Conservation (phyloP, 1,284 basidiomycete species). For the Lentinula novae-zelandiae region DNA sequence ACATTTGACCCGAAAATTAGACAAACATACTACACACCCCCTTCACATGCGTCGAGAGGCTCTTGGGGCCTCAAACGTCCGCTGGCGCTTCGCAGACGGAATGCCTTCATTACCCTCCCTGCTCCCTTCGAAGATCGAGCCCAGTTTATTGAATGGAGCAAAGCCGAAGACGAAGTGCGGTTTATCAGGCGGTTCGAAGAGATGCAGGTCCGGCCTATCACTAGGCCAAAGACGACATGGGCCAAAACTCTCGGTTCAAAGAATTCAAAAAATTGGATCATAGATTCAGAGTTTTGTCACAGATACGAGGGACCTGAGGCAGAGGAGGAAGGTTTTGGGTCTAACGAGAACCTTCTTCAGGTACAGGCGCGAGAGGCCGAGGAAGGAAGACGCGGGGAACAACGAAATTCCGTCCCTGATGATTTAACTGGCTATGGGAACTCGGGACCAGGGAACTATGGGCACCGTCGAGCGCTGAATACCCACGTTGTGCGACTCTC, state of each 20-base stretch:
- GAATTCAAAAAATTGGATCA: constrained; percentile 29
- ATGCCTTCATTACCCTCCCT: constrained; percentile 56
- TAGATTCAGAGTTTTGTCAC: constrained; percentile 48
- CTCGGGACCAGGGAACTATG: constrained; percentile 25
- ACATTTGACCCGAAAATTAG: constrained; percentile 69
- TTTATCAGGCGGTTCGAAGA: constrained; percentile 67
- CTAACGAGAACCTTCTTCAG: neutral
- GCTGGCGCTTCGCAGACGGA: constrained; percentile 57
- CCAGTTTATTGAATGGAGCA: constrained; percentile 73
- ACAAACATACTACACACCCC: constrained; percentile 68
- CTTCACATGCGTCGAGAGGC: constrained; percentile 66
- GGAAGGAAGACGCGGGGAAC: neutral
- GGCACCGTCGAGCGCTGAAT: constrained; percentile 18
- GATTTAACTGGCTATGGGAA: constrained; percentile 23
- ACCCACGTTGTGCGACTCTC: constrained; percentile 20
- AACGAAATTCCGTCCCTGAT: constrained; percentile 9
- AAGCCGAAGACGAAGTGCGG: constrained; percentile 56
- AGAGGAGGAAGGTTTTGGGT: constrained; percentile 9
- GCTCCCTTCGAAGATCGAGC: constrained; percentile 59
- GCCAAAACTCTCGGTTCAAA: constrained; percentile 27
- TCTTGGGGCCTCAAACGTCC: constrained; percentile 80
- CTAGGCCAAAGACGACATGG: constrained; percentile 29
- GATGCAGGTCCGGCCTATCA: constrained; percentile 42
- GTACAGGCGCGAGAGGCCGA: constrained; percentile 1
- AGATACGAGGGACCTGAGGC: constrained; percentile 27